These are phyloP conservation scores for Torulaspora pretoriensis DNA, from an alignment of 1,139 yeast species.

Conservation along the genomic window DNA sequence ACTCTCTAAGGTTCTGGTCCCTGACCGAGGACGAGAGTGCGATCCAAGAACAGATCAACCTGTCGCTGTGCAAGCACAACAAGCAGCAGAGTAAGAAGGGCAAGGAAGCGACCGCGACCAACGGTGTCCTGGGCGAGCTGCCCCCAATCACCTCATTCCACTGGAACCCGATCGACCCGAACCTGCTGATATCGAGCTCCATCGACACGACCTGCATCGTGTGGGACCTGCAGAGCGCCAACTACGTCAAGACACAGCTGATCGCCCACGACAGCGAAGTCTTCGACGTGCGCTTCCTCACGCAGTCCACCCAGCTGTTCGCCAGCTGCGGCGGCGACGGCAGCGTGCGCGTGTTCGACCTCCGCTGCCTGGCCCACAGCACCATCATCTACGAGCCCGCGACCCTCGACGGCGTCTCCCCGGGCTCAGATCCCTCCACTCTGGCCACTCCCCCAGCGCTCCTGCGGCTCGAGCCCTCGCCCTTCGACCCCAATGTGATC, in stretches of 20 bases:
- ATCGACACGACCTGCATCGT: constrained; percentile 96
- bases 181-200: constrained; percentile 73
- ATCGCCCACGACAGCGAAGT: constrained; percentile 97
- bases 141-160: constrained; percentile 93
- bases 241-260: constrained; percentile 84
- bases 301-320: constrained; percentile 72
- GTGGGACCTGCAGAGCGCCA: constrained; percentile 72
- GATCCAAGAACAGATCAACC: constrained; percentile 32
- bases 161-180: constrained; percentile 77
- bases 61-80: constrained; percentile 34
- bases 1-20: constrained; percentile 37
- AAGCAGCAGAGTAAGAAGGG: constrained; percentile 22
- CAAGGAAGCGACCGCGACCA: constrained; percentile 10
- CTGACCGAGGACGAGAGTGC: constrained; percentile 25
- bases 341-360: constrained; percentile 84
- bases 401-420: constrained; percentile 10
- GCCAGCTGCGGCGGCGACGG: constrained; percentile 97
- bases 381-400: constrained; percentile 83
- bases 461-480: constrained; percentile 71
- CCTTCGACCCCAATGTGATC: constrained; percentile 70
- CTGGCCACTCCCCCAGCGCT: constrained; percentile 46
- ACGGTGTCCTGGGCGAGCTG: constrained; percentile 35
- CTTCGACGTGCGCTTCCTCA: constrained; percentile 81
- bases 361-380: constrained; percentile 85
- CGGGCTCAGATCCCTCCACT: constrained; percentile 11